Conservation (phyloP, 345 rosid species). For the Trapa bicornis region DNA sequence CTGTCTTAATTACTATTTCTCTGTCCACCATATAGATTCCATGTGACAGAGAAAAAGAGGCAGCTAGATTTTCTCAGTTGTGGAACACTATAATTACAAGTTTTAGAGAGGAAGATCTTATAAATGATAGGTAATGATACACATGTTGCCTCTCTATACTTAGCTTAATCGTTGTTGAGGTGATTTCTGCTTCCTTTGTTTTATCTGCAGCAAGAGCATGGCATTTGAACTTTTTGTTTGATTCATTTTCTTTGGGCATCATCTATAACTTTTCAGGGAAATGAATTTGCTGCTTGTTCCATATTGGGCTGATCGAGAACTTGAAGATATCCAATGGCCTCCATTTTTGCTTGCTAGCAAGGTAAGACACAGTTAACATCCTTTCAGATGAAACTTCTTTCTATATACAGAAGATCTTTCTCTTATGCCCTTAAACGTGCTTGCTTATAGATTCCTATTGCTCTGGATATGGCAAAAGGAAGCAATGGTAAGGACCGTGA, state of each 20-base stretch:
- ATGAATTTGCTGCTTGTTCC: conserved; percentile 96
- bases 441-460: conserved; percentile 73
- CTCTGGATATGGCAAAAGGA: conserved; percentile 98
- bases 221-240: neutral
- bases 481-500: conserved; percentile 85
- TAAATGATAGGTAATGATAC: conserved; percentile 47
- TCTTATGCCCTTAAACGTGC: neutral
- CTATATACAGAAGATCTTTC: neutral
- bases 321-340: conserved; percentile 90
- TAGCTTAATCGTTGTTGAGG: neutral
- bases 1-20: neutral
- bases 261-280: conserved; percentile 44
- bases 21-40: conserved; percentile 29
- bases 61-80: conserved; percentile 94
- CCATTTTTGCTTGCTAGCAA: conserved; percentile 97
- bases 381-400: neutral
- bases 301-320: conserved; percentile 95
- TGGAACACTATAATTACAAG: conserved; percentile 96
- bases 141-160: neutral
- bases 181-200: neutral
- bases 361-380: conserved; percentile 25
- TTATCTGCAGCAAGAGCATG: neutral
- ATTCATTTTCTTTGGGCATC: neutral
- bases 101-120: conserved; percentile 94
- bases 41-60: conserved; percentile 37